Conservation (phyloP, 2,329 filamentous ascomycete genomes). For the Botrytis byssoidea region DNA sequence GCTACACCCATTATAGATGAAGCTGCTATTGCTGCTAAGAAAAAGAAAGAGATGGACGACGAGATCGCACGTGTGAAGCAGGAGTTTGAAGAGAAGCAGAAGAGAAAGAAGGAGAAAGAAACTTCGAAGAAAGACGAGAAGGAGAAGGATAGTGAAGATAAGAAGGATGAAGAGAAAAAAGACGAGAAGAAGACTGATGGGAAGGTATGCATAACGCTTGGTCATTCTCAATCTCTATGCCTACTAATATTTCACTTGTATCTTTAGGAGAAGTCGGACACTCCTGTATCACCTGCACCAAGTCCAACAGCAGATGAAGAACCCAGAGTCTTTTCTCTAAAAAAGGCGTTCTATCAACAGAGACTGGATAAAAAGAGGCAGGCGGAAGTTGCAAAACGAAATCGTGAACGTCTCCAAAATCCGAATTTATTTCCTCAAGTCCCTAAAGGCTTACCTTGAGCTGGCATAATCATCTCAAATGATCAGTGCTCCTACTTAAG, state of each 20-base stretch:
- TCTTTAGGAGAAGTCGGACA: slow-evolving; percentile 33
- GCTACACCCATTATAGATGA: slow-evolving; percentile 72
- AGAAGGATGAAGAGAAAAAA: slow-evolving; percentile 44
- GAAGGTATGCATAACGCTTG: slow-evolving; percentile 38
- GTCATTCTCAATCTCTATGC: not conserved
- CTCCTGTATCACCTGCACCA: slow-evolving; percentile 15
- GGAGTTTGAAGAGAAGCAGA: slow-evolving; percentile 77
- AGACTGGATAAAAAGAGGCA: slow-evolving; percentile 76
- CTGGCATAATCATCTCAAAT: slow-evolving; percentile 19
- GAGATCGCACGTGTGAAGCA: slow-evolving; percentile 63
- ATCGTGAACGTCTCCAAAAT: slow-evolving; percentile 75
- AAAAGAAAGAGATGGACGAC: slow-evolving; percentile 62
- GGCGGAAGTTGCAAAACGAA: slow-evolving; percentile 75
- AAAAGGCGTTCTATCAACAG: slow-evolving; percentile 86
- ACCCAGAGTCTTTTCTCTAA: slow-evolving; percentile 78
- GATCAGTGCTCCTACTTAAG: not conserved
- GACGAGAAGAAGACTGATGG: slow-evolving; percentile 45
- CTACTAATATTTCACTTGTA: slow-evolving; percentile 21
- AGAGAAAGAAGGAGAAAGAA: slow-evolving; percentile 64
- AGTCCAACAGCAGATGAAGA: slow-evolving; percentile 47
- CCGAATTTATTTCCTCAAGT: slow-evolving; percentile 82
- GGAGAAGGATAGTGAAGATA: slow-evolving; percentile 46
- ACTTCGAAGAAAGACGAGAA: slow-evolving; percentile 59
- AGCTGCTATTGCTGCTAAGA: slow-evolving; percentile 57
- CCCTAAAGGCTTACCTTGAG: slow-evolving; percentile 58